A percentile compares a stretch with the other conserved stretches of the same genome.
Evolutionary conservation across 441 rosid species (phyloP).

Genomic region (Adansonia rubrostipa): DNA sequence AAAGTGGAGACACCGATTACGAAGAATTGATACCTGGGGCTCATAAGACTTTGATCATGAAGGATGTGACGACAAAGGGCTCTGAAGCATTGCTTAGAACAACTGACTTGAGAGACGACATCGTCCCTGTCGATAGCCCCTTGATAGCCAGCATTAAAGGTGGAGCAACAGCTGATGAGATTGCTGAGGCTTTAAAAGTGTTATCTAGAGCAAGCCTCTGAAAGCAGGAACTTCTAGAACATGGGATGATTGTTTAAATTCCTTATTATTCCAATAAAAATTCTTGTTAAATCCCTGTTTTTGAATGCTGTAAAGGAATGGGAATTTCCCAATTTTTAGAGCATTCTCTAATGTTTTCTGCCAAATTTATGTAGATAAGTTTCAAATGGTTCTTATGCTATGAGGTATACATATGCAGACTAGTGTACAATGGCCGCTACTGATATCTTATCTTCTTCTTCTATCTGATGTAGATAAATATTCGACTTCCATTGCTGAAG

Average conservation of each 20-base stretch:
- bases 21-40: constrained; percentile 86
- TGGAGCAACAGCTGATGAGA: constrained; percentile 52
- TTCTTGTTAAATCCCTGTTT: background rate
- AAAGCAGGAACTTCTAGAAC: background rate
- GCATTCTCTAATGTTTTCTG: background rate
- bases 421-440: background rate
- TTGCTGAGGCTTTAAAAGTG: constrained; percentile 58
- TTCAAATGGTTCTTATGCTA: background rate
- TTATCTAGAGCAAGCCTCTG: constrained; percentile 52
- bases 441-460: background rate
- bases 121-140: constrained; percentile 72
- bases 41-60: constrained; percentile 75
- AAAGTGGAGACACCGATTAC: constrained; percentile 83
- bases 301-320: background rate
- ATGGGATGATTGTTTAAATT: background rate
- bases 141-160: constrained; percentile 51
- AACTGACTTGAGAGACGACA: constrained; percentile 64
- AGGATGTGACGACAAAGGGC: constrained; percentile 59
- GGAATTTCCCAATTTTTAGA: background rate
- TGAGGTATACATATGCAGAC: background rate
- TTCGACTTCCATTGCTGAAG: background rate
- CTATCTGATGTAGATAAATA: constrained; percentile 9
- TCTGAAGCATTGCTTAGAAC: constrained; percentile 69
- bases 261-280: background rate
- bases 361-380: background rate